Base-by-base conservation (phyloP, 1,139 yeast genomes). In the Zhuliangozyma blackwelliae region DNA sequence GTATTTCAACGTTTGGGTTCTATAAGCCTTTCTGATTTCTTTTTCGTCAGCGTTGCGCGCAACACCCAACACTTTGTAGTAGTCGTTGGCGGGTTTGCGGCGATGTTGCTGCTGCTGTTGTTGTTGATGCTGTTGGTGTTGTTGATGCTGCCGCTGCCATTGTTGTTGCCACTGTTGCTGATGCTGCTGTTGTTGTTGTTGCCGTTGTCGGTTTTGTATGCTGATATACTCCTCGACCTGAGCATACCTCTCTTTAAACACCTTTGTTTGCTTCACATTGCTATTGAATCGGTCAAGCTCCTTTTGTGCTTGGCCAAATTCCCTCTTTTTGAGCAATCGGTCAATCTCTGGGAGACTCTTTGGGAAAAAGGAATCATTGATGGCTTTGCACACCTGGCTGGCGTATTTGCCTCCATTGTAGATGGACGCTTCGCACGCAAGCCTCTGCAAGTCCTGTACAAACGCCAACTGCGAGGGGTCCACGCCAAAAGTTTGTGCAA, bases 21-120 rank as follows among this genome's bases (percentile, higher is more conserved):
- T 70, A 59, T 88, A 85, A 0, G 95, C 96, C 54, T 79, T 83
- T 50, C 84, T 85, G 46, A 92, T 82, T 10, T 86, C 83, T 46
- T 75, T 73, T 1, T 78, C 82, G 42, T 77, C 81, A 0, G 97
- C 95, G 45, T 77, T 76, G 38, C 73, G 68, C 1, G 79, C 49
- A 7, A 90, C 73, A 20, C 80, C 95, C 10, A 92, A 65, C 3
- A 86, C 71, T 53, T 86, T 87, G 60, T 92, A 92, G 54, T 87
- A 87, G 57, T 92, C 96, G 41, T 76, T 77, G 40, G 75, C 69
- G 19, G 81, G 78, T 27, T 70, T 64, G 16, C 52, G 39, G 3
- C 51, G 53, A 28, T 51, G 56, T 20, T 65, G 68, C 27, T 52
- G 59, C 25, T 62, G 72, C 28, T 62, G 73, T 12, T 63, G 72